Base-by-base conservation (phyloP, 352 stramenopile genomes). In the Phytophthora pisi region DNA sequence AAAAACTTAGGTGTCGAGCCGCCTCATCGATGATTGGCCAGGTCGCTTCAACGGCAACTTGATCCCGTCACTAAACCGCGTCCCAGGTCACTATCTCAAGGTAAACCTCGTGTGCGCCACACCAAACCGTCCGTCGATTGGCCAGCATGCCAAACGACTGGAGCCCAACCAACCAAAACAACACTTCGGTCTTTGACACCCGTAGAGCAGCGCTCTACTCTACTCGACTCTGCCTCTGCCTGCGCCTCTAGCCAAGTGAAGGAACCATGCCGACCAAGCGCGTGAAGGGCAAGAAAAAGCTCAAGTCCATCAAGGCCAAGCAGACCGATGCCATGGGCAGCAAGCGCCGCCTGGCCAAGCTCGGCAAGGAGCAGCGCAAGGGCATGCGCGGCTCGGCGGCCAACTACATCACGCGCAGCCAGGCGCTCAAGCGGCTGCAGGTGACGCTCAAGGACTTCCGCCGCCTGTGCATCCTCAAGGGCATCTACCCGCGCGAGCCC, bases 401-500 rank as follows among this genome's bases (percentile, higher is more conserved):
- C 64, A 98, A 98, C 74, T 99, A 99, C 89, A 97, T 99, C 63
- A 98, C 95, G 52, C 90, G 97, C 46, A 91, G 84, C 11, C 89
- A 97, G 64, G 96, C 95, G 40, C 79, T 99, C 47, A 98, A 98
- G 72, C 90, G 91, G 55, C 82, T 98, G 61, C 93, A 98, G 77
- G 88, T 99, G 42, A 96, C 93, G 52, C 88, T 99, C 57, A 99
- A 99, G 75, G 98, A 99, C 68, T 99, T 99, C 85, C 90, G 96
- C 38, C 90, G 98, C 5, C 81, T 99, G 1, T 99, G 98, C 75
- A 99, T 99, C 74, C 84, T 99, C 45, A 99, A 99, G 81, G 98
- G 98, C 42, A 97, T 99, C 40, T 99, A 99, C 84, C 98, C 98
- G 20, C 87, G 98, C 53, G 95, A 99, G 64, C 97, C 97, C 18